Base-by-base conservation (phyloP, 495 filamentous ascomycete species). In the Penicillium goetzii region DNA sequence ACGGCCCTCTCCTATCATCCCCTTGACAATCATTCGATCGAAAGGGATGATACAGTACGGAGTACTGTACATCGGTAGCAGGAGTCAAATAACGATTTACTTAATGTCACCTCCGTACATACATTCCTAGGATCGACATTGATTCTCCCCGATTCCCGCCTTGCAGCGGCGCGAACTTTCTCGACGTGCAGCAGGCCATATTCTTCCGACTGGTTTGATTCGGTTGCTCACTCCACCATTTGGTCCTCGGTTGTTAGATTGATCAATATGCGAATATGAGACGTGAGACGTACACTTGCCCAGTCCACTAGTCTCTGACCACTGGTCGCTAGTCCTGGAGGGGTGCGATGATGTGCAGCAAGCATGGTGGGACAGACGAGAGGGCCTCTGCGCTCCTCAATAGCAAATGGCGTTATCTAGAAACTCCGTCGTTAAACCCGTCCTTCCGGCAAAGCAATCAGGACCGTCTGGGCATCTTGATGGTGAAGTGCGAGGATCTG, bases 121-220 rank as follows among this genome's bases (percentile, higher is more conserved):
- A 62, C 66, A 68, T 68, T 64, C 58, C 26, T 61, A 50, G 11
- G 63, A 66, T 66, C 62, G 56, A 45, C 66, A 47, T 47, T 21
- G 41, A 45, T 45, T 60, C 51, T 34, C 41, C 43, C 63, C 60
- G 63, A 55, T 43, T 59, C 53, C 65, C 64, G 68, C 68, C 67
- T 65, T 69, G 63, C 63, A 62, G 59, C 64, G 56, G 62, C 62
- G 25, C 41, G 30, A 60, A 54, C 53, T 34, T 26, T 59, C 56
- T 25, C 21, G 49, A 57, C 38, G 19, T 36, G 43, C 43, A 47
- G 62, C 54, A 61, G 25, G 25, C 52, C 34, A 41, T 38, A 60
- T 64, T 64, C 38, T 52, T 58, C 62, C 63, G 63, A 49, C 32
- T 62, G 63, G 61, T 64, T 58, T 58, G 65, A 65, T 51, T 66